Evolutionary conservation across 1,284 basidiomycete species (phyloP), one percentile per base, ranked within the genome.

Genomic region (Thecaphora frezii): DNA sequence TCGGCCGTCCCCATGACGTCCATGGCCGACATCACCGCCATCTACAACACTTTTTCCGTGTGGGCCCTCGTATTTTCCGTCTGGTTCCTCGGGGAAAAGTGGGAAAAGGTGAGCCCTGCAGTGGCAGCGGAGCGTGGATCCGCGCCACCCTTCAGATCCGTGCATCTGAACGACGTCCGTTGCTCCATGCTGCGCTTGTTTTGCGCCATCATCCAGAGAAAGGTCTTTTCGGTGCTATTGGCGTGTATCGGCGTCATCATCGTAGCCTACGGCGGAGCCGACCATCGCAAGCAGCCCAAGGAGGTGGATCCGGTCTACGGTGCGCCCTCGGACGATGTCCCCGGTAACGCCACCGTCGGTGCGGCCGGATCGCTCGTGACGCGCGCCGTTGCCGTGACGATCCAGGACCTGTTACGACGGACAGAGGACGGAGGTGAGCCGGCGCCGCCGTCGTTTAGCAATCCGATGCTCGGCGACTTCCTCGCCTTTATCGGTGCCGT

Each of bases 21-120:
- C 41, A 78, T 78, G 77, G 74, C 73, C 5, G 76, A 78, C 46
- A 74, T 78, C 45, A 78, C 76, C 0, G 64, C 75, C 33, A 76
- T 78, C 47, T 78, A 78, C 66, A 78, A 78, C 46, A 77, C 76
- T 2, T 77, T 76, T 38, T 69, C 73, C 21, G 67, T 78, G 3
- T 77, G 74, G 71, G 77, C 77, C 26, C 63, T 78, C 19, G 77
- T 78, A 18, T 74, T 78, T 19, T 71, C 71, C 12, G 72, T 78
- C n/a, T 68, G 63, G 46, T 75, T 78, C 26, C 60, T 78, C 12
- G 66, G 74, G 33, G 76, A 77, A 30, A 59, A 54, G 33, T 78
- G 77, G 76, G 48, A 70, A 44, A 62, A 47, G 58, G 21, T 36
- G 33, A 14, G 33, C n/a, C n/a, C n/a, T n/a, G n/a, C n/a, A n/a